Evolutionary conservation across 108 stramenopile species (phyloP).

Genomic region (Cylindrotheca fusiformis): DNA sequence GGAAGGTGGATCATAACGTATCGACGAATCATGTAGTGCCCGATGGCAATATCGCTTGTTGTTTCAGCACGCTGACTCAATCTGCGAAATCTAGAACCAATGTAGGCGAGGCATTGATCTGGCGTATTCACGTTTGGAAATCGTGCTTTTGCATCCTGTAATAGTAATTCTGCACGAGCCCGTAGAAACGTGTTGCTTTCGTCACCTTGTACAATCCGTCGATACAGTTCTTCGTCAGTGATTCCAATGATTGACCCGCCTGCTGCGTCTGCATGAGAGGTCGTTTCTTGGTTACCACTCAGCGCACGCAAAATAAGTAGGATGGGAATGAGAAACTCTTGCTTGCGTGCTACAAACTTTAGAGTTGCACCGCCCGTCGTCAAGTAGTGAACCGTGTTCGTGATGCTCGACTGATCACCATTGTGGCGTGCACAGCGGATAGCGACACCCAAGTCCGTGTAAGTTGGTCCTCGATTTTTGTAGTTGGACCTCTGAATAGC

Average conservation of each 20-base stretch:
- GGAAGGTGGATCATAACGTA: constrained; percentile 86
- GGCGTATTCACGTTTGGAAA: constrained; percentile 77
- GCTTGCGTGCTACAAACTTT: constrained; percentile 86
- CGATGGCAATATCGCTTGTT: constrained; percentile 83
- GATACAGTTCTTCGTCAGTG: constrained; percentile 90
- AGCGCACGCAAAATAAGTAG: constrained; percentile 89
- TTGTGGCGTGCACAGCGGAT: constrained; percentile 76
- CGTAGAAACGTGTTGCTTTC: constrained; percentile 89
- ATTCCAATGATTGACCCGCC: constrained; percentile 51
- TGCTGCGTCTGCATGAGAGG: constrained; percentile 18
- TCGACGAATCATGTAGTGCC: constrained; percentile 83
- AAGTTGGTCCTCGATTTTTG: constrained; percentile 87
- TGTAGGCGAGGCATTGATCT: constrained; percentile 86
- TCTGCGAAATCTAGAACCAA: constrained; percentile 90
- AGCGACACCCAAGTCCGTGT: constrained; percentile 85
- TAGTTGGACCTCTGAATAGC: constrained; percentile 90
- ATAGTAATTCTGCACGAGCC: constrained; percentile 87
- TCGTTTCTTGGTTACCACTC: constrained; percentile 35
- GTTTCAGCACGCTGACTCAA: constrained; percentile 66
- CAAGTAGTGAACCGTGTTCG: constrained; percentile 95
- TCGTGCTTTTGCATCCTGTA: constrained; percentile 87
- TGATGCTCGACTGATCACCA: constrained; percentile 87
- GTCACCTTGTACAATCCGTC: constrained; percentile 82
- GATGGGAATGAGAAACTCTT: constrained; percentile 94
- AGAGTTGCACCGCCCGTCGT: constrained; percentile 93